phyloP scores from a whole-genome alignment of 2,329 filamentous ascomycete genomes.

The Trichoderma sp. region DNA sequence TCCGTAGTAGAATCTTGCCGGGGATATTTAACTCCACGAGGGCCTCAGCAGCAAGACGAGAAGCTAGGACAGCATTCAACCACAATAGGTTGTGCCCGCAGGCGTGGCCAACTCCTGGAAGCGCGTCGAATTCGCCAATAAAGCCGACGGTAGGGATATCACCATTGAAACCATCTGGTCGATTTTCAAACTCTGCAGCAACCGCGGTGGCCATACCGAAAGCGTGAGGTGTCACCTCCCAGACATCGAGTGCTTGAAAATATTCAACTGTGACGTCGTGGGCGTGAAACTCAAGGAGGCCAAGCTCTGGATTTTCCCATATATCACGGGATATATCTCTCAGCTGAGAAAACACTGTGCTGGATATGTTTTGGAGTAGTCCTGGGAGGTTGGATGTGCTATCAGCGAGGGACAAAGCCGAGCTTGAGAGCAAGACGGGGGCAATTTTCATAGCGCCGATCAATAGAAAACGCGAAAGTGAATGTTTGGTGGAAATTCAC shows the following conservation, averaged over 20 bases:
- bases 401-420: too few species aligned
- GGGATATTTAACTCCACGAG: constrained; percentile 31
- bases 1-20: constrained; percentile 38
- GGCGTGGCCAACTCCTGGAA: constrained; percentile 47
- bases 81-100: constrained; percentile 50
- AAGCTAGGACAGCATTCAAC: constrained; percentile 40
- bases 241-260: not conserved
- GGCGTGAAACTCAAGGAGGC: not conserved
- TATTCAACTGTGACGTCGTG: not conserved
- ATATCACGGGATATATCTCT: too few species aligned
- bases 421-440: too few species aligned
- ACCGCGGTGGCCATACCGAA: not conserved
- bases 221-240: not conserved
- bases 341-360: too few species aligned
- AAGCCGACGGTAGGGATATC: constrained; percentile 11
- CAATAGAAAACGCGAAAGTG: too few species aligned
- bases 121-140: constrained; percentile 46
- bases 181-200: not conserved
- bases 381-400: too few species aligned
- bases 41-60: constrained; percentile 25
- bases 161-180: not conserved
- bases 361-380: too few species aligned
- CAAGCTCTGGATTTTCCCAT: not conserved
- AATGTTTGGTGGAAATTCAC: too few species aligned
- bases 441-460: too few species aligned